Conservation (phyloP, 2,329 filamentous ascomycete species). For the Cladosporium oxysporum region DNA sequence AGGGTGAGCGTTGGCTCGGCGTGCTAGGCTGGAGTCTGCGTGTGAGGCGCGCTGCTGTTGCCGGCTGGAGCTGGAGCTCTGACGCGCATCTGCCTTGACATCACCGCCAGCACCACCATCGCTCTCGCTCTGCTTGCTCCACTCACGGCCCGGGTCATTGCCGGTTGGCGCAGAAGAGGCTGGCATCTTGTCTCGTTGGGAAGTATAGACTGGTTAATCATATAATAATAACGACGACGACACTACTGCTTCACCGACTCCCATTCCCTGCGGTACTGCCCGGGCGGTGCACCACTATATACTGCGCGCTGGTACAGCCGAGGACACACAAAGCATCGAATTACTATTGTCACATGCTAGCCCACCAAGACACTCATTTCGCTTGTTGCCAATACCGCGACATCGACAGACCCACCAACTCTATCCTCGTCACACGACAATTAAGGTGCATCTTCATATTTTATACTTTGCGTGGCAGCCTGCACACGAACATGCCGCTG, state of each 20-base stretch:
- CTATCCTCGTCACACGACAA: background rate
- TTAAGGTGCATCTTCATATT: background rate
- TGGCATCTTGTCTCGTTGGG: too few species aligned
- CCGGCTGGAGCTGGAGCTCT: background rate
- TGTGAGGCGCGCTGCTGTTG: background rate
- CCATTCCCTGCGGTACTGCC: background rate
- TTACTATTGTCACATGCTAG: background rate
- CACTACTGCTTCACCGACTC: background rate
- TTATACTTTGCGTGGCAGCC: background rate
- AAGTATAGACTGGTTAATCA: too few species aligned
- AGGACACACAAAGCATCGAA: background rate
- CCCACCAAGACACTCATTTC: background rate
- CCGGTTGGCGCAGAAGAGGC: background rate
- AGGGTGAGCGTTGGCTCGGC: conserved; percentile 9
- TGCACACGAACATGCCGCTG: background rate
- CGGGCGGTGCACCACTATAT: background rate
- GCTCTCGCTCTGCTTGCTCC: background rate
- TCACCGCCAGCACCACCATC: background rate
- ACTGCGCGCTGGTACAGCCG: background rate
- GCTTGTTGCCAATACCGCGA: background rate
- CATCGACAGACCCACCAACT: background rate
- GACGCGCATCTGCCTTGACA: background rate
- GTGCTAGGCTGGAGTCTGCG: conserved; percentile 13
- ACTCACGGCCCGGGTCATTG: background rate
- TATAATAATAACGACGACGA: too few species aligned